A percentile compares a stretch with the other conserved stretches of the same genome.
Conservation (phyloP, 1,139 yeast genomes). For the Diutina mesorugosa region DNA sequence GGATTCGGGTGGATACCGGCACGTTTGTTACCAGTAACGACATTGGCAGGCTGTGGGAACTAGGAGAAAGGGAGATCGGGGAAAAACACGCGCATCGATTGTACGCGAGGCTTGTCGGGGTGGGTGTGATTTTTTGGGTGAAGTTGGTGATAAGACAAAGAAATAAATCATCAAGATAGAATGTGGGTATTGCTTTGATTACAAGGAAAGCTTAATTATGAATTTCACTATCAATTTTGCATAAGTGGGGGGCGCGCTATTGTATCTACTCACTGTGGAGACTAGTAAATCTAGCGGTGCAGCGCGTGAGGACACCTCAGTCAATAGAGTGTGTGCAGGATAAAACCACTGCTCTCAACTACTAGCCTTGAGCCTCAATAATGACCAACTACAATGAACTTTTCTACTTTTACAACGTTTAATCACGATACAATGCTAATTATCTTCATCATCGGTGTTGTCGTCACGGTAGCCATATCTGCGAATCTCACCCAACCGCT, state of each 20-base stretch:
- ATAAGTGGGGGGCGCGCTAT: too few relatives aligned
- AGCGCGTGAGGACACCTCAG: neutral
- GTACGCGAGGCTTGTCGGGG: too few relatives aligned
- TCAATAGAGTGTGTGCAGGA: neutral
- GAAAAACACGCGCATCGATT: neutral
- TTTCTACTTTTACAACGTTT: neutral
- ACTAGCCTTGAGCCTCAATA: too few relatives aligned
- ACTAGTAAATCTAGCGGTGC: neutral
- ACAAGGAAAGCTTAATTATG: too few relatives aligned
- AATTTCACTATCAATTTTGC: too few relatives aligned
- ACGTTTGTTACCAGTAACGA: neutral
- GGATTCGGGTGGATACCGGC: neutral
- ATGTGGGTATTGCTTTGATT: too few relatives aligned
- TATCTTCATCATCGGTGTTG: conserved; percentile 1
- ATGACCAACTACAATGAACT: too few relatives aligned
- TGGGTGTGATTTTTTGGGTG: too few relatives aligned
- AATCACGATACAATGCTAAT: neutral
- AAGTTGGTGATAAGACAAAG: too few relatives aligned
- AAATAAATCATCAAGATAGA: too few relatives aligned
- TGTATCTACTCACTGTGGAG: too few relatives aligned
- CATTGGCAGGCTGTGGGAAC: neutral
- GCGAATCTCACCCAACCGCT: conserved; percentile 75
- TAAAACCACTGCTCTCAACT: too few relatives aligned
- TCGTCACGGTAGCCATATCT: conserved; percentile 52
- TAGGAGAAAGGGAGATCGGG: neutral